These are phyloP conservation scores for Mycosarcoma mackinlayi DNA, from an alignment of 1,284 basidiomycete genomes.

Conservation along the genomic window DNA sequence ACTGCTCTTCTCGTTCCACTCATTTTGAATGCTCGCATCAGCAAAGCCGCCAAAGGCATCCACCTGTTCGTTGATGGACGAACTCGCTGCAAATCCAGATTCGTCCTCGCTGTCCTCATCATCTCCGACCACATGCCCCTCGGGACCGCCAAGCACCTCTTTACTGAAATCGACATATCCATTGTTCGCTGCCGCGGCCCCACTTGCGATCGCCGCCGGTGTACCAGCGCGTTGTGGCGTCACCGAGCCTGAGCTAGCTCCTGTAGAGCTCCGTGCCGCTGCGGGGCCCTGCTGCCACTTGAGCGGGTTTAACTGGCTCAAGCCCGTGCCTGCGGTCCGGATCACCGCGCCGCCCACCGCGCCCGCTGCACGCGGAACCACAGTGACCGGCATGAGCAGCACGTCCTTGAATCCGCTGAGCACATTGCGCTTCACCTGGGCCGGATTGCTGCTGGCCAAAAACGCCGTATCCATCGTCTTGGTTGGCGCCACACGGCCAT, in stretches of 20 bases:
- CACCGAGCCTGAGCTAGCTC: conserved; percentile 3
- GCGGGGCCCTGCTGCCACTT: conserved; percentile 49
- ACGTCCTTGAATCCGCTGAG: conserved; percentile 90
- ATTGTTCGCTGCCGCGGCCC: conserved; percentile 23
- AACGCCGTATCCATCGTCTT: conserved; percentile 72
- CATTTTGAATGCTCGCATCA: conserved; percentile 11
- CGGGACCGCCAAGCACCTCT: conserved; percentile 37
- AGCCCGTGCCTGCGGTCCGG: conserved; percentile 50
- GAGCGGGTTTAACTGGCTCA: conserved; percentile 55
- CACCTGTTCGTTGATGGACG: conserved; percentile 9
- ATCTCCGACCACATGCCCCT: conserved; percentile 30
- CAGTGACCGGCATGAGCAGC: conserved; percentile 90
- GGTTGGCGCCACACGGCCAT: conserved; percentile 9
- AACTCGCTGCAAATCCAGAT: not conserved
- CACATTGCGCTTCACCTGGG: conserved; percentile 89
- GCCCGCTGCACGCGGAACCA: conserved; percentile 85
- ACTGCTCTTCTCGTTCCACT: conserved; percentile 43
- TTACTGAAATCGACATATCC: conserved; percentile 59
- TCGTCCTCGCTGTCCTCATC: conserved; percentile 46
- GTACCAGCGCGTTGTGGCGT: conserved; percentile 20
- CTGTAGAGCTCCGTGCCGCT: conserved; percentile 16
- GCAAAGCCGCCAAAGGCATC: conserved; percentile 7
- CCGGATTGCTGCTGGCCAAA: conserved; percentile 85
- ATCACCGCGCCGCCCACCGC: conserved; percentile 71
- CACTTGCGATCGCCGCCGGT: not conserved